Conservation (phyloP, 2,329 filamentous ascomycete genomes). For the Fusarium sambucinum region DNA sequence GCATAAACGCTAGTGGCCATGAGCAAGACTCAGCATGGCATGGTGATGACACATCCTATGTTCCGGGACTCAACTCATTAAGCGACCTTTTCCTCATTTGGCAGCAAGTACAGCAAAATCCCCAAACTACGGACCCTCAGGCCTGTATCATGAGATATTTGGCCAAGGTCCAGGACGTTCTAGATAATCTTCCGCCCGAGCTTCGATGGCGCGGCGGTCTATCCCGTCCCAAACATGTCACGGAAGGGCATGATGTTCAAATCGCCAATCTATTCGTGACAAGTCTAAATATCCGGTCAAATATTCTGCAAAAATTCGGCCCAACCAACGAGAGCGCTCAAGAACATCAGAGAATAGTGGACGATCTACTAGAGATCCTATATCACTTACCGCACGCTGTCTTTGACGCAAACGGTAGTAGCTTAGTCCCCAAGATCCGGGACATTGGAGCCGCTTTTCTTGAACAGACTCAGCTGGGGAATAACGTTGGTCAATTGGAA, state of each 20-base stretch:
- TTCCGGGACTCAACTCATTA: constrained; percentile 52
- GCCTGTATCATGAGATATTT: constrained; percentile 29
- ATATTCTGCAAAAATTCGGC: constrained; percentile 52
- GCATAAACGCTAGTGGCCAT: neutral
- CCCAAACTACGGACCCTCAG: constrained; percentile 17
- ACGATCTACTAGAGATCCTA: constrained; percentile 53
- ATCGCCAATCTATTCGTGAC: constrained; percentile 55
- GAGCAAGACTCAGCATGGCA: constrained; percentile 47
- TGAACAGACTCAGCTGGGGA: constrained; percentile 44
- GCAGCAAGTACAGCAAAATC: constrained; percentile 47
- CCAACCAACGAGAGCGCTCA: constrained; percentile 19
- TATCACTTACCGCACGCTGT: constrained; percentile 52
- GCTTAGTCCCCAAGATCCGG: constrained; percentile 53
- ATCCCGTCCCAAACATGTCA: constrained; percentile 48
- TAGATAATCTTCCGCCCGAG: constrained; percentile 51
- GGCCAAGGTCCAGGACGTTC: constrained; percentile 45
- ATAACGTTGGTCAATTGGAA: constrained; percentile 8
- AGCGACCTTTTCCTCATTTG: constrained; percentile 53
- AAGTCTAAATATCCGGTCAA: constrained; percentile 53
- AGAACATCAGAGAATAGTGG: constrained; percentile 51
- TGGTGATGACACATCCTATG: constrained; percentile 50
- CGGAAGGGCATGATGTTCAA: constrained; percentile 54
- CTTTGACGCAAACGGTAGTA: constrained; percentile 52
- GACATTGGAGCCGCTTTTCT: constrained; percentile 54
- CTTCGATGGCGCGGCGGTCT: constrained; percentile 54